Base-by-base conservation (phyloP, 2,329 filamentous ascomycete genomes). In the Neofusicoccum cordaticola region DNA sequence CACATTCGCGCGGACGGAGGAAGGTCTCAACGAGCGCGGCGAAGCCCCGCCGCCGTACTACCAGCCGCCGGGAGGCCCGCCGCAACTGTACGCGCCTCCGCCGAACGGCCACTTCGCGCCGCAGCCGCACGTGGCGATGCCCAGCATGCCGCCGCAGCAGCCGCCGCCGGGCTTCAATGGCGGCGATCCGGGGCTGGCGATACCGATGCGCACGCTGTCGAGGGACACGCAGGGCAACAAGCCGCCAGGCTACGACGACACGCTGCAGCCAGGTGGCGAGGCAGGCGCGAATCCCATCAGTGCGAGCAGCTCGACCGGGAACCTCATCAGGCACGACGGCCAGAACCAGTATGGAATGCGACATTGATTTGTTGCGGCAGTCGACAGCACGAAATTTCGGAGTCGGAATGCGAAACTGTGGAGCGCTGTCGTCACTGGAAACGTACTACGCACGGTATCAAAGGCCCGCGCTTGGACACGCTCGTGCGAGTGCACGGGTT, bases 11-110 rank as follows among this genome's bases (percentile, higher is more conserved):
- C 69, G 72, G 35, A 69, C 69, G 12, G 79, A 83, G 51, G 87
- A 90, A 67, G 88, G 88, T 0, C 74, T 89, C 64, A 83, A 90
- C 71, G 87, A 89, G 76, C 74, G 82, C 48, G 88, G 87, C 34
- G 86, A 89, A 72, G 85, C 87, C 9, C 88, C 88, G 57, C 88
- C 88, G 53, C 86, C 87, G 0, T 90, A 90, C 72, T 79, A 70
- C 69, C 78, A 64, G n/a, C 53, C 63, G 15, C 56, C 53, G 1
- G 42, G 51, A 15, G 51, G 48, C 7, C 42, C 51, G 17, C 48
- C 60, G 37, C 47, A 48, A 37, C 17, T 37, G 15, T 60, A 60
- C 42, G 39, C 37, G 19, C 47, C 47, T 4, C 44, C 60, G 13
- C 27, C 41, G 8, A 34, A 41, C 31, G 50, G 27, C 2, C n/a